Evolutionary conservation across 257 asterid genomes (phyloP), one percentile per base, ranked within the genome.

Genomic region (Anisodus acutangulus): DNA sequence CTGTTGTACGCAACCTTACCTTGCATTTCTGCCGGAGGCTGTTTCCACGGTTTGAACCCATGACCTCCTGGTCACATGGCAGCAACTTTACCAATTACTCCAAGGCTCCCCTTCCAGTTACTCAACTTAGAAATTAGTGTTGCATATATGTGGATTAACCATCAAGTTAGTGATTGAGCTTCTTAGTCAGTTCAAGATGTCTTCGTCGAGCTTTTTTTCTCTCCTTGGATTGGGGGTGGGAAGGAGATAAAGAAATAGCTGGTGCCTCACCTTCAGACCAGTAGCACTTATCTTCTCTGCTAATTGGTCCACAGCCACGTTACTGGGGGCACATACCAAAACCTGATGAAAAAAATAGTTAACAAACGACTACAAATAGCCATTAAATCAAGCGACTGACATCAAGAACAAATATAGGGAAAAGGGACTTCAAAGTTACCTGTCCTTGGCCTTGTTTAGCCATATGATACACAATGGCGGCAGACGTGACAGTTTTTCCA

Each of bases 391-490:
- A 53, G 16, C 0, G 4, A 51, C 47, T 26, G 13, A 13, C 62
- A 78, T 54, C 64, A 0, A 13, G 49, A 53, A 54, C 16, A 78
- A 78, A 26, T 12, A 78, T 26, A 51, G 2, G 45, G 45, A 6
- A 78, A 10, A 83, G 72, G 57, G 72, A 68, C 22, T 54, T 74
- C 37, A 53, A 26, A 53, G 49, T 78, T 86, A 92, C 99, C 98
- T 97, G 98, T 37, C 99, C 99, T 88, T 97, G 99, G 85, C 98
- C 98, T 88, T 97, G 99, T 86, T 97, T 95, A 82, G 99, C 98
- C 99, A 97, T 97, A 89, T 97, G 99, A 88, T 95, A 97, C 76
- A 97, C 98, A 85, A 97, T 97, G 79, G 99, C 98, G 55, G 99
- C 99, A 11, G 98, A 97, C 37, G 99, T 97, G 87, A 97, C 99